These are phyloP conservation scores for Podila minutissima DNA, from an alignment of 192 early-diverging fungal species.

Conservation along the genomic window DNA sequence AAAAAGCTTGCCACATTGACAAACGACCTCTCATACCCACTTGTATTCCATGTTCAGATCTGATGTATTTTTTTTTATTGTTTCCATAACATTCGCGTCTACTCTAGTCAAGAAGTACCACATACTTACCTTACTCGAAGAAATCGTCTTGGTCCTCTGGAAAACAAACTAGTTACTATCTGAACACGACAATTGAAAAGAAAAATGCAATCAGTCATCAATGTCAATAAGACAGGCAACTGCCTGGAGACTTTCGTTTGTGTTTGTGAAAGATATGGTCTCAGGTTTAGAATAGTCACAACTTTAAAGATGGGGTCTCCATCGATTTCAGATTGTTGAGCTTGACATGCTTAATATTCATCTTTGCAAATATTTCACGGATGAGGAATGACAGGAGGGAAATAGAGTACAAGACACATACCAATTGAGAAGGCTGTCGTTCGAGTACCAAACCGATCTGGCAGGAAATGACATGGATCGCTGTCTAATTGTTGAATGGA, in stretches of 20 bases:
- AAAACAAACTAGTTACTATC: neutral
- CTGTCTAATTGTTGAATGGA: too few species aligned
- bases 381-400: neutral
- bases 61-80: too few species aligned
- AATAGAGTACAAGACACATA: neutral
- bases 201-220: neutral
- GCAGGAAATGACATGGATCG: too few species aligned
- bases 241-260: too few species aligned
- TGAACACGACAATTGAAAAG: neutral
- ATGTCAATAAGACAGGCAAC: neutral
- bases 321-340: conserved; percentile 56
- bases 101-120: too few species aligned
- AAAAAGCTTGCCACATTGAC: too few species aligned
- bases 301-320: conserved; percentile 53
- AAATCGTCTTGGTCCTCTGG: too few species aligned
- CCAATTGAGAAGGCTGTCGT: conserved; percentile 8
- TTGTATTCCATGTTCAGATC: too few species aligned
- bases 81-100: too few species aligned
- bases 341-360: conserved; percentile 55
- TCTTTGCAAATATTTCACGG: conserved; percentile 17
- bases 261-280: conserved; percentile 2
- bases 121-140: too few species aligned
- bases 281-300: conserved; percentile 56
- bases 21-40: too few species aligned
- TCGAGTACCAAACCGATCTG: too few species aligned